Base-by-base conservation (phyloP, 768 basidiomycete species). In the Russula foetens region DNA sequence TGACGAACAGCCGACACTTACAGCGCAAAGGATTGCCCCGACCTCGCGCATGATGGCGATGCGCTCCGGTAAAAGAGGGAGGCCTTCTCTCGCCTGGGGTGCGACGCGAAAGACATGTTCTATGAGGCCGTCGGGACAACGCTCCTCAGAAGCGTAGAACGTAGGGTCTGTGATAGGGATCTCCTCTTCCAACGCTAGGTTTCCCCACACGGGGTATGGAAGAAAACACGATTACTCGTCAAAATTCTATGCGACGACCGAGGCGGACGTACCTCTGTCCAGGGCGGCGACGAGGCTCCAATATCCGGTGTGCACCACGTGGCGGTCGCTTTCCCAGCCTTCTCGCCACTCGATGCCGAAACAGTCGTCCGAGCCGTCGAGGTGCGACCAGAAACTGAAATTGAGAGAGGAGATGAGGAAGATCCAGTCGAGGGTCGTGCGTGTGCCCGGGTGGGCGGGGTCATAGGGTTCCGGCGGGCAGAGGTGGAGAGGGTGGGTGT, bases 351-450 rank as follows among this genome's bases (percentile, higher is more conserved):
- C 79, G 3, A 95, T 84, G 23, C 87, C 90, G 68, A 84, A 96
- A 28, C 90, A 78, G 35, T 81, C 83, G 4, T 75, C 65, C 6
- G 65, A 71, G 0, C 83, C 81, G 62, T 86, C 83, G 44, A 72
- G 77, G 68, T 86, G 84, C 0, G 87, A 92, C 93, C 94, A 95
- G 71, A 91, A 96, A 67, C 81, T 89, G 72, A 91, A 96, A 71
- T 92, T 96, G 53, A 92, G 79, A 17, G 85, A 81, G 2, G 88
- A 92, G 44, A 95, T 85, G 62, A 90, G 81, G 72, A 95, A 94
- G 60, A 95, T 86, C 92, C 92, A 95, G 73, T 93, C 76, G 29
- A 94, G 75, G 7, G 65, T 61, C 29, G 59, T 53, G 45, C 63
- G 49, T 79, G 81, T 44, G 75, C 72, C 69, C 75, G 80, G 41